Conservation (phyloP, 1,139 yeast genomes). For the Geotrichum siamense region DNA sequence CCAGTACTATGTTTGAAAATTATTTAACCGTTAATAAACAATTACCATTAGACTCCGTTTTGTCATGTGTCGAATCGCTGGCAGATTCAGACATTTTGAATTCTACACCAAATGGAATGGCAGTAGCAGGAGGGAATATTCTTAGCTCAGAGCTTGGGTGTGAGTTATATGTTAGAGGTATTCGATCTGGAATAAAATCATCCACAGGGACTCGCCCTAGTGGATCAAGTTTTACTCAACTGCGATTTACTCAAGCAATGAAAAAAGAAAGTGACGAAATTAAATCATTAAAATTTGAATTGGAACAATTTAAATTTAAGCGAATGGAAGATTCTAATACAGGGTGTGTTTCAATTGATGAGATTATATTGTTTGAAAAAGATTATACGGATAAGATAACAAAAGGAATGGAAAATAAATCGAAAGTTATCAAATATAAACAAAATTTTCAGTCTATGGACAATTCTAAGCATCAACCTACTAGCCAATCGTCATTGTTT, state of each 20-base stretch:
- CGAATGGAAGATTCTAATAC: neutral
- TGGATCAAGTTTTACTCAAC: neutral
- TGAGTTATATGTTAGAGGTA: slow-evolving; percentile 16
- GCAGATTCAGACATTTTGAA: slow-evolving; percentile 20
- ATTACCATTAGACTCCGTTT: slow-evolving; percentile 22
- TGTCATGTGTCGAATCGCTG: slow-evolving; percentile 25
- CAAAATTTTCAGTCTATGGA: neutral
- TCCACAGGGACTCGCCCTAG: neutral
- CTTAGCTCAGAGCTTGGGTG: slow-evolving; percentile 14
- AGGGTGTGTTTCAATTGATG: slow-evolving; percentile 4
- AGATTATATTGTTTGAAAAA: slow-evolving; percentile 11
- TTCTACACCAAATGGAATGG: slow-evolving; percentile 8
- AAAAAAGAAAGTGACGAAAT: slow-evolving; percentile 6
- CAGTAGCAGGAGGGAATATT: slow-evolving; percentile 2
- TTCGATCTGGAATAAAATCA: slow-evolving; percentile 6
- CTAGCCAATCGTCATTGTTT: no score
- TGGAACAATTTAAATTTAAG: slow-evolving; percentile 6
- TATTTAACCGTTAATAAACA: slow-evolving; percentile 29
- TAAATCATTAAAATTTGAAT: neutral
- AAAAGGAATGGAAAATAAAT: neutral
- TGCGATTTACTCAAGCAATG: slow-evolving; percentile 1
- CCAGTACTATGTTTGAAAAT: slow-evolving; percentile 34
- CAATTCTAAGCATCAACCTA: neutral
- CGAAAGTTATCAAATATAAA: neutral
- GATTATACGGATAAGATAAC: slow-evolving; percentile 8